Evolutionary conservation across 148 eudicot genomes (phyloP), one percentile per base, ranked within the genome.

Genomic region (Suaeda aralocaspica): DNA sequence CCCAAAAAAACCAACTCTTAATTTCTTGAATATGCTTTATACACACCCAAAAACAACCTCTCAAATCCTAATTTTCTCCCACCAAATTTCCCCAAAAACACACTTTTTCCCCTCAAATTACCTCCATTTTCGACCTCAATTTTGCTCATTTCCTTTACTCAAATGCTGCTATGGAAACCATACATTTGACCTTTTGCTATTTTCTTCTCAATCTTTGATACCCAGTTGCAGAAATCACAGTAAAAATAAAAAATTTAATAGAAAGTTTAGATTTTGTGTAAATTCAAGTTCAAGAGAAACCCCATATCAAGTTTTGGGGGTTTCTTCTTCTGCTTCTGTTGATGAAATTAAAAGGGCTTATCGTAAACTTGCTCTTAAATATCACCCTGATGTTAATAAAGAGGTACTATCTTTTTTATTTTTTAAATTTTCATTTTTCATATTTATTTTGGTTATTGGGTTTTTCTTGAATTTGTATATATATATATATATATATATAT

Each of bases 301-400:
- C 58, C 96, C 99, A 5, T 95, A 91, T 79, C 82, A 95, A 69
- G 99, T 95, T 52, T 80, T 95, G 74, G 99, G 96, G 9, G 96
- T 95, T 50, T 82, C 94, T 26, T 76, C 93, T 0, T 78, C 88
- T 80, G 93, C 99, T 24, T 66, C 89, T 14, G 70, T 82, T 19
- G 63, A 77, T 75, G 90, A 95, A 39, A 95, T 95, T 67, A 95
- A 95, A 80, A 89, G 89, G 83, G 99, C 97, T 77, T 95, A 95
- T 81, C 78, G 99, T 25, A 95, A 82, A 82, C 88, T 95, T 64
- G 99, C 99, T 77, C 88, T 95, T 7, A 95, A 91, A 68, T 91
- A 73, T 72, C 99, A 95, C 72, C 99, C 99, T 46, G 99, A 95
- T 86, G 99, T 95, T 57, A 95, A 91, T 74, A 95, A 91, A 72